Base-by-base conservation (phyloP, 202 grass and related monocot species). In the Dendrocalamus latiflorus region DNA sequence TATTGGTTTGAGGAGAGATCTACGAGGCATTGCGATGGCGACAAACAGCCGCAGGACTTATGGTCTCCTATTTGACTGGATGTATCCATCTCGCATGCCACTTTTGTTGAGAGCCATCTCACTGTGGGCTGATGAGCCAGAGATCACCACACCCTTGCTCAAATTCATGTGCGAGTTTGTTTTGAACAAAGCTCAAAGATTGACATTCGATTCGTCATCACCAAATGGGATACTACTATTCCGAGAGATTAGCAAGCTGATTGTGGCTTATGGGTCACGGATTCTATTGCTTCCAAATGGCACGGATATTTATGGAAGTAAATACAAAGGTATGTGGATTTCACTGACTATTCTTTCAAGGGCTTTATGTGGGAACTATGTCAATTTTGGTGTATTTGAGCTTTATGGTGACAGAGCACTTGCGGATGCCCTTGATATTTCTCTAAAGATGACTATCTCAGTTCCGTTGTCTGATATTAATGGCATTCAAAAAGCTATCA, bases 241-340 rank as follows among this genome's bases (percentile, higher is more conserved):
- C 69, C 91, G 91, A 51, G 97, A 99, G 90, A 88, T 99, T 83
- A 99, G 97, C 91, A 99, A 99, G 79, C 77, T 99, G 78, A 84
- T 99, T 79, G 97, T 99, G 78, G 93, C 97, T 77, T 99, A 96
- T 50, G 97, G 97, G 16, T 94, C 97, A 16, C 89, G 91, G 61
- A 96, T 99, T 92, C 79, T 99, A 45, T 86, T 92, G 76, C 81
- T 94, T 92, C 91, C 97, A 36, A 99, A 92, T 65, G 89, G 81
- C 68, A 91, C 88, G 63, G 76, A 99, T 85, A 85, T 94, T 44
- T 99, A 99, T 79, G 81, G 71, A 80, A 94, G 78, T 68, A 96
- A 99, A 86, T 99, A 99, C 88, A 99, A 99, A 92, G 97, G 97
- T 84, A 96, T 99, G 62, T 99, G 93, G 93, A 96, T 99, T 81